These are phyloP conservation scores for Aspergillus ibericus DNA, from an alignment of 2,329 filamentous ascomycete species.

Conservation along the genomic window DNA sequence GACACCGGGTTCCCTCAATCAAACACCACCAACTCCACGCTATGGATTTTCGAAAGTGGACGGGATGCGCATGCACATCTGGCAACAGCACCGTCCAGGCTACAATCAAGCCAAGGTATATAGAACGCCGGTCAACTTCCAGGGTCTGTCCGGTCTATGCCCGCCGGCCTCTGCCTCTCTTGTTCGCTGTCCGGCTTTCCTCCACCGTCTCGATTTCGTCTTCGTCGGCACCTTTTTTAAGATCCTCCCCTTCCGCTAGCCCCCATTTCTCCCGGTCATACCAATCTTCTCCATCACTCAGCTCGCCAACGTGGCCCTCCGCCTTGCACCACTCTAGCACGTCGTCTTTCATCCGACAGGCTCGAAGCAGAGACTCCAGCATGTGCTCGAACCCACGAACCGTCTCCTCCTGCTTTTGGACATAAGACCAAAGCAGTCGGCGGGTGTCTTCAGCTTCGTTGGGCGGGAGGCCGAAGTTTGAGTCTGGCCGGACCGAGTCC, in stretches of 20 bases:
- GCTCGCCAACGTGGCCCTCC: slow-evolving; percentile 63
- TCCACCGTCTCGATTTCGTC: slow-evolving; percentile 59
- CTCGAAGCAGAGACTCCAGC: slow-evolving; percentile 56
- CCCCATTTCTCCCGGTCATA: slow-evolving; percentile 64
- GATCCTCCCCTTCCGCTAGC: slow-evolving; percentile 52
- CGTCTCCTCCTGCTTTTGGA: slow-evolving; percentile 67
- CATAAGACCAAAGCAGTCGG: slow-evolving; percentile 60
- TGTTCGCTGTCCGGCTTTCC: slow-evolving; percentile 40
- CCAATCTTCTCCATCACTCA: slow-evolving; percentile 70
- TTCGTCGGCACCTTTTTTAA: slow-evolving; percentile 61
- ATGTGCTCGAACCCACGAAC: slow-evolving; percentile 58
- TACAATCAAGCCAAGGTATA: slow-evolving; percentile 4
- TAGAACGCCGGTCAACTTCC: slow-evolving; percentile 7
- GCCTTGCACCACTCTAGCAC: slow-evolving; percentile 63
- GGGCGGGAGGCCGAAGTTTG: slow-evolving; percentile 57
- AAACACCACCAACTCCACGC: slow-evolving; percentile 35
- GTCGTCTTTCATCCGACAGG: slow-evolving; percentile 60
- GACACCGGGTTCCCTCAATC: slow-evolving; percentile 1
- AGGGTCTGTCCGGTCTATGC: slow-evolving; percentile 20
- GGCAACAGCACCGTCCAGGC: background rate
- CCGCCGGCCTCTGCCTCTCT: slow-evolving; percentile 42
- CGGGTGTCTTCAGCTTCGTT: slow-evolving; percentile 64
- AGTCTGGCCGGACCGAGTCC: slow-evolving; percentile 50
- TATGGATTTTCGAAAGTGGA: slow-evolving; percentile 20
- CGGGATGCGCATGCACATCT: background rate